These are phyloP conservation scores for Candida glucosophila DNA, from an alignment of 1,139 yeast species.

Conservation along the genomic window DNA sequence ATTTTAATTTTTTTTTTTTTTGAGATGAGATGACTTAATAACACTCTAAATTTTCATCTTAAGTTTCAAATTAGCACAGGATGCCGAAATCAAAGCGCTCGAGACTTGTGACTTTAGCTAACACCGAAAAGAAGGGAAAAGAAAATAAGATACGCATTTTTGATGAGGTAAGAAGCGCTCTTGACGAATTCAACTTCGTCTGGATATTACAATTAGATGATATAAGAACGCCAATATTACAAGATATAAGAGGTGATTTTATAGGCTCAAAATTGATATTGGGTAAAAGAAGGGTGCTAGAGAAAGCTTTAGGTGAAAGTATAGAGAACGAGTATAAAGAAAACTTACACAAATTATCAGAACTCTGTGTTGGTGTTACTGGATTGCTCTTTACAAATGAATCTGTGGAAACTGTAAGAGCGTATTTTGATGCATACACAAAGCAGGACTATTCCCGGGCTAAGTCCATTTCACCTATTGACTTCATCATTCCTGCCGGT, in stretches of 20 bases:
- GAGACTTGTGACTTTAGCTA: constrained; percentile 88
- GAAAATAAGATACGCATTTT: constrained; percentile 88
- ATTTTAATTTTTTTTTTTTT: constrained; percentile 1
- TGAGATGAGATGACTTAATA: constrained; percentile 3
- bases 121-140: constrained; percentile 90
- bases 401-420: constrained; percentile 71
- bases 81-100: constrained; percentile 98
- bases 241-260: constrained; percentile 91
- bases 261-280: constrained; percentile 75
- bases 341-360: constrained; percentile 62
- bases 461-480: constrained; percentile 73
- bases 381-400: constrained; percentile 89
- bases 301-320: constrained; percentile 82
- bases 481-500: constrained; percentile 83
- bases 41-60: constrained; percentile 5
- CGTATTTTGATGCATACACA: constrained; percentile 70
- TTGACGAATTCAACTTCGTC: constrained; percentile 68
- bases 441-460: constrained; percentile 87
- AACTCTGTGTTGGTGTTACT: constrained; percentile 58
- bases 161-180: constrained; percentile 76
- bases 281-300: constrained; percentile 90
- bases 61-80: constrained; percentile 3
- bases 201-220: constrained; percentile 87
- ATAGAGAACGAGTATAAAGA: constrained; percentile 88
- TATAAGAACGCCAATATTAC: constrained; percentile 92